Conservation (phyloP, 345 rosid species). For the Syzygium grande region DNA sequence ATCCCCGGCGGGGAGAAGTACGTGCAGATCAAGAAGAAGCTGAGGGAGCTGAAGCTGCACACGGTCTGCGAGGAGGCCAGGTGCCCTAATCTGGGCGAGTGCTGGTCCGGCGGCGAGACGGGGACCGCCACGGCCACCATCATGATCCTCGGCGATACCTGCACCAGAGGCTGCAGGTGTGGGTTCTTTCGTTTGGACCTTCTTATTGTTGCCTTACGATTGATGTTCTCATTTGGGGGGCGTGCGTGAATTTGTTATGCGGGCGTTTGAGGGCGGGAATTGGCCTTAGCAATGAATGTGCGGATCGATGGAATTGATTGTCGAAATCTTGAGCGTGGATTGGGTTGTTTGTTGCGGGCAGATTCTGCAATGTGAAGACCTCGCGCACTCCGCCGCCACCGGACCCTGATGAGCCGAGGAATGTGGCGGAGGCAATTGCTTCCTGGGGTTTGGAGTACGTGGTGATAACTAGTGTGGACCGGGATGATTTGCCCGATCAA, state of each 20-base stretch:
- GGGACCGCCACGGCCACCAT: constrained; percentile 97
- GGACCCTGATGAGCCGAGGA: constrained; percentile 78
- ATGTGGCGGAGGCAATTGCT: constrained; percentile 95
- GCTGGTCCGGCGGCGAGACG: constrained; percentile 99
- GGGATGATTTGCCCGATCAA: constrained; percentile 85
- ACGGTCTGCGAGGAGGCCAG: constrained; percentile 98
- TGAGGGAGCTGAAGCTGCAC: constrained; percentile 86
- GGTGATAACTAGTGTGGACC: constrained; percentile 87
- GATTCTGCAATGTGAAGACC: constrained; percentile 95
- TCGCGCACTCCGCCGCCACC: constrained; percentile 94
- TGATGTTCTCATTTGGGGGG: not conserved
- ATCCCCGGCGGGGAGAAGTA: constrained; percentile 93
- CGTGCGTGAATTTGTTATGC: not conserved
- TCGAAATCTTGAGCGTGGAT: not conserved
- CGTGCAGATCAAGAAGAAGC: constrained; percentile 93
- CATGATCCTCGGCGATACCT: constrained; percentile 94
- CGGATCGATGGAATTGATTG: not conserved
- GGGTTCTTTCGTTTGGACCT: not conserved
- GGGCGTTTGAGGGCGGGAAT: not conserved
- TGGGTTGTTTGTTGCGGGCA: constrained; percentile 1
- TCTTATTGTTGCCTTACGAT: not conserved
- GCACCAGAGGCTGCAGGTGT: constrained; percentile 99
- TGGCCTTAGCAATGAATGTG: not conserved
- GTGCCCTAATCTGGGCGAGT: constrained; percentile 93
- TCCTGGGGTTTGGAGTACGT: constrained; percentile 95